Percentiles rank a stretch among this genome's conserved stretches.
phyloP scores from a whole-genome alignment of 768 basidiomycete species.

The Lactarius tabidus region DNA sequence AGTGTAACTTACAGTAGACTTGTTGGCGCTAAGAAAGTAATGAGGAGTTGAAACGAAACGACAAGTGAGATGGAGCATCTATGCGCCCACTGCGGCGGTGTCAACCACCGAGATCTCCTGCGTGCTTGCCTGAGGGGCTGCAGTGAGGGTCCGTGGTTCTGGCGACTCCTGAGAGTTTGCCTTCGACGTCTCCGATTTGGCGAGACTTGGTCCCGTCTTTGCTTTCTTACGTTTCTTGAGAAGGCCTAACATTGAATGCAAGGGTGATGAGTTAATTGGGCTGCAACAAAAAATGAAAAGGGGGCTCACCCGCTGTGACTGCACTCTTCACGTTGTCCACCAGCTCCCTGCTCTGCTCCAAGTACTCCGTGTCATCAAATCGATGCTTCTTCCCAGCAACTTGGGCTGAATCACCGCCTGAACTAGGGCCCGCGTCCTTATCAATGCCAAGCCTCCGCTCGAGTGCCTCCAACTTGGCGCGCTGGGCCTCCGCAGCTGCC shows the following conservation, averaged over 20 bases:
- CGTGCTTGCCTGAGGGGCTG: not conserved
- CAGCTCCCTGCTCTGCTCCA: slow-evolving; percentile 88
- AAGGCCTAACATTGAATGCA: slow-evolving; percentile 43
- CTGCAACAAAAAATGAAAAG: slow-evolving; percentile 11
- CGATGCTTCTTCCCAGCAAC: slow-evolving; percentile 77
- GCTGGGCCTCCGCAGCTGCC: slow-evolving; percentile 71
- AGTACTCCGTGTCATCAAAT: slow-evolving; percentile 87
- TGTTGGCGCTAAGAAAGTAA: not conserved
- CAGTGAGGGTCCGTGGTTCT: not conserved
- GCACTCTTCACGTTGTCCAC: slow-evolving; percentile 90
- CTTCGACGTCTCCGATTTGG: not conserved
- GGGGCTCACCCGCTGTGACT: slow-evolving; percentile 67
- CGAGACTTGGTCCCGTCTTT: slow-evolving; percentile 36
- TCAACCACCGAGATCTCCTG: not conserved
- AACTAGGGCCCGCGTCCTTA: slow-evolving; percentile 35
- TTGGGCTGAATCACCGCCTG: slow-evolving; percentile 40
- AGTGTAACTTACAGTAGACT: not conserved
- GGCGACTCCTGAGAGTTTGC: not conserved
- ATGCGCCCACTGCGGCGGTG: slow-evolving; percentile 8
- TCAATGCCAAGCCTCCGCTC: slow-evolving; percentile 79
- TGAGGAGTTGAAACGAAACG: not conserved
- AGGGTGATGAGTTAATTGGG: slow-evolving; percentile 10
- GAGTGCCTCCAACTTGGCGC: slow-evolving; percentile 77
- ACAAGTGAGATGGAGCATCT: not conserved
- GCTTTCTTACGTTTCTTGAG: slow-evolving; percentile 75